phyloP scores from a whole-genome alignment of 2,329 filamentous ascomycete species.

The Erysiphe pulchra region DNA sequence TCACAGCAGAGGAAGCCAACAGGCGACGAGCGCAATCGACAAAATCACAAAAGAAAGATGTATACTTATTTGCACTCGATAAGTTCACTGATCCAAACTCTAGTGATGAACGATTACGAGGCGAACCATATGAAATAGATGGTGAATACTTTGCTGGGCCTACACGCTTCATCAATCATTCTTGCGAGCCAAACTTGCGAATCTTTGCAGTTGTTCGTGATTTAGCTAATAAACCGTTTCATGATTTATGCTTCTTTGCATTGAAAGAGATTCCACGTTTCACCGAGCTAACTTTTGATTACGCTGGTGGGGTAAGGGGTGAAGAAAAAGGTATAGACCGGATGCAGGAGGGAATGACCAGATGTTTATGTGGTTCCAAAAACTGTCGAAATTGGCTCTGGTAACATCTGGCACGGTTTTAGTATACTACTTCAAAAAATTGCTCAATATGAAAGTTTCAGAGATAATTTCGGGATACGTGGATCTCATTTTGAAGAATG shows the following conservation, averaged over 20 bases:
- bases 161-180: constrained; percentile 64
- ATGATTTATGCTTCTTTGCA: constrained; percentile 56
- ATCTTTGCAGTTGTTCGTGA: constrained; percentile 62
- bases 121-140: constrained; percentile 32
- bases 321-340: not conserved
- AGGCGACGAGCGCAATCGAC: constrained; percentile 30
- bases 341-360: constrained; percentile 17
- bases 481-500: too few relatives aligned
- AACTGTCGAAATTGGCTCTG: constrained; percentile 48
- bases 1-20: constrained; percentile 37
- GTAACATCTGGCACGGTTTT: constrained; percentile 14
- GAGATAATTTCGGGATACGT: too few relatives aligned
- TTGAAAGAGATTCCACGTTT: constrained; percentile 34
- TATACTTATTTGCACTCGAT: constrained; percentile 60
- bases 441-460: too few relatives aligned
- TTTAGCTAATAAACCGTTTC: constrained; percentile 45
- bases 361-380: constrained; percentile 33
- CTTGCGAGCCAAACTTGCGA: constrained; percentile 51
- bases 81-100: constrained; percentile 41
- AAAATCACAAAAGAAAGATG: constrained; percentile 37
- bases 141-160: constrained; percentile 58
- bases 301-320: constrained; percentile 32
- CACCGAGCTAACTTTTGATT: constrained; percentile 59
- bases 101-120: constrained; percentile 27
- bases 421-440: too few relatives aligned